Conservation (phyloP, 2,329 filamentous ascomycete genomes). For the Aspergillus tanneri region DNA sequence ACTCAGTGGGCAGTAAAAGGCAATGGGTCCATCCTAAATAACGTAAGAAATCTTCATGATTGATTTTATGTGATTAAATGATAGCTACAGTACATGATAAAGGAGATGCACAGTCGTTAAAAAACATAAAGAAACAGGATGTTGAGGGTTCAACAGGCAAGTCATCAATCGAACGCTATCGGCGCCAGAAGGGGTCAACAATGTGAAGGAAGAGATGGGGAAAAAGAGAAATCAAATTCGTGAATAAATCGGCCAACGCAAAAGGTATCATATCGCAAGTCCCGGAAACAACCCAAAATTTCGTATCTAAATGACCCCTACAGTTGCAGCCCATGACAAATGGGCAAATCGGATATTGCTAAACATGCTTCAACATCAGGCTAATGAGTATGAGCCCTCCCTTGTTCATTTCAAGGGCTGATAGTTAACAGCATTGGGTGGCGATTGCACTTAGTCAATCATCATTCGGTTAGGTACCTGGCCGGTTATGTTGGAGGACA, state of each 20-base stretch:
- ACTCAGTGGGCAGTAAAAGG: too few species aligned
- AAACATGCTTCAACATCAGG: not conserved
- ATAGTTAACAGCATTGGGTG: not conserved
- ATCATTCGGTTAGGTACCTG: slow-evolving; percentile 46
- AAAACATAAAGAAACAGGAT: slow-evolving; percentile 17
- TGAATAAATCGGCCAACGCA: slow-evolving; percentile 24
- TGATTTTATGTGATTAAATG: slow-evolving; percentile 11
- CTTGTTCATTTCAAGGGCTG: slow-evolving; percentile 10
- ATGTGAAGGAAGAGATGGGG: slow-evolving; percentile 3
- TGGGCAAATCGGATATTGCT: slow-evolving; percentile 14
- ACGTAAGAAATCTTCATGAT: slow-evolving; percentile 13
- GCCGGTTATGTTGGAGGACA: slow-evolving; percentile 37
- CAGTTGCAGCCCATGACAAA: slow-evolving; percentile 11
- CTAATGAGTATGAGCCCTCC: slow-evolving; percentile 1
- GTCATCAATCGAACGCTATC: slow-evolving; percentile 20
- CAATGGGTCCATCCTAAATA: not conserved
- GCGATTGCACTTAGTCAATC: slow-evolving; percentile 39
- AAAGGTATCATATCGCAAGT: slow-evolving; percentile 33
- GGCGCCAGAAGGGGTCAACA: slow-evolving; percentile 12
- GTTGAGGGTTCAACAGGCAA: slow-evolving; percentile 7
- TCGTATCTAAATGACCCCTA: slow-evolving; percentile 14
- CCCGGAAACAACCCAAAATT: slow-evolving; percentile 23
- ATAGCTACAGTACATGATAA: slow-evolving; percentile 22
- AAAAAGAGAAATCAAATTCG: slow-evolving; percentile 15
- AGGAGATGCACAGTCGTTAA: slow-evolving; percentile 24